phyloP scores from a whole-genome alignment of 2,329 filamentous ascomycete genomes.

The Decorospora gaudefroyi region DNA sequence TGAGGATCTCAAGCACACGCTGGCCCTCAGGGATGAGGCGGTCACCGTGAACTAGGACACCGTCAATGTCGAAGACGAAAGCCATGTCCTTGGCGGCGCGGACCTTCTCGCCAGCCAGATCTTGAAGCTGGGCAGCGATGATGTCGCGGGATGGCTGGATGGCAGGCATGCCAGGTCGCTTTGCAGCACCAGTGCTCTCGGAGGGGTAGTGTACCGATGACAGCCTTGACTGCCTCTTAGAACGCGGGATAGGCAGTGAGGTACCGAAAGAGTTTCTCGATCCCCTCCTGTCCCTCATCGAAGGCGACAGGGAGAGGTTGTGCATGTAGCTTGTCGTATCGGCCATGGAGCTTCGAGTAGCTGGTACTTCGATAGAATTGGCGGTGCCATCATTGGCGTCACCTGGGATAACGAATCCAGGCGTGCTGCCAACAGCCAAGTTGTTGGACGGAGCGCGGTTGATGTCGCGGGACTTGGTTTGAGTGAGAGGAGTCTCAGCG shows the following conservation, averaged over 20 bases:
- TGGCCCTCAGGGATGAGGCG: constrained; percentile 70
- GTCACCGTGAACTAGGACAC: constrained; percentile 75
- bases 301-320: constrained; percentile 69
- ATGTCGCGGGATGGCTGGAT: constrained; percentile 68
- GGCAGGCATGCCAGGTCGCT: constrained; percentile 62
- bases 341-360: constrained; percentile 68
- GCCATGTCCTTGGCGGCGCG: constrained; percentile 76
- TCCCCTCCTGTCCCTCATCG: constrained; percentile 67
- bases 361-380: constrained; percentile 69
- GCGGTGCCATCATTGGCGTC: constrained; percentile 42
- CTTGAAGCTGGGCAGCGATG: constrained; percentile 71
- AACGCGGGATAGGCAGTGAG: constrained; percentile 71
- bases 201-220: constrained; percentile 64
- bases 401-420: constrained; percentile 42
- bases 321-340: constrained; percentile 74
- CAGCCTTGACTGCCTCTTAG: constrained; percentile 69
- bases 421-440: constrained; percentile 36
- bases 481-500: constrained; percentile 43
- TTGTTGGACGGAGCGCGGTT: constrained; percentile 24
- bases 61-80: constrained; percentile 79
- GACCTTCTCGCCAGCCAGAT: constrained; percentile 68
- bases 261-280: constrained; percentile 78
- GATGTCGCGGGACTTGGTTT: constrained; percentile 33
- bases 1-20: constrained; percentile 69
- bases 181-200: constrained; percentile 52